phyloP scores from a whole-genome alignment of 73 alveolate species.

The Stentor coeruleus region DNA sequence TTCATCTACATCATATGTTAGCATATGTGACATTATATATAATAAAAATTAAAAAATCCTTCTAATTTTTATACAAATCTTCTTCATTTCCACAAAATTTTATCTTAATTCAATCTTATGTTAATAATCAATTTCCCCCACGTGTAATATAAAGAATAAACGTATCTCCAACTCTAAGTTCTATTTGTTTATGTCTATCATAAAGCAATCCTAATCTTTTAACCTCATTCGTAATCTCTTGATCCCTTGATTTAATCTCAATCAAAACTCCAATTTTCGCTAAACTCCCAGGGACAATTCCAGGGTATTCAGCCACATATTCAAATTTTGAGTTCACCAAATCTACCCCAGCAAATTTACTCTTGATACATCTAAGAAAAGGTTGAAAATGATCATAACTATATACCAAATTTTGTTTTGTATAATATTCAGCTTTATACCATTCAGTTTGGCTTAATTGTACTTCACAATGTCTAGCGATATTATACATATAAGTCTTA shows the following conservation, averaged over 20 bases:
- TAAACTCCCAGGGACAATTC: slow-evolving; percentile 23
- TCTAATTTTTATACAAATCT: too few species aligned
- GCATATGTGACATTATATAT: not conserved
- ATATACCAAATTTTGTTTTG: not conserved
- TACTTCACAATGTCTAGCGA: slow-evolving; percentile 23
- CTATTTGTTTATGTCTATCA: slow-evolving; percentile 17
- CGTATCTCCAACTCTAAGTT: slow-evolving; percentile 27
- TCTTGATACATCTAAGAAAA: slow-evolving; percentile 4
- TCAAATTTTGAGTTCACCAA: not conserved
- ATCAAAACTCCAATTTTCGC: not conserved
- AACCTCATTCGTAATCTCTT: not conserved
- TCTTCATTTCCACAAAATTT: too few species aligned
- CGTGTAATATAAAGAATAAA: slow-evolving; percentile 1
- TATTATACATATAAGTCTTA: slow-evolving; percentile 22
- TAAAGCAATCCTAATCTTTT: slow-evolving; percentile 23
- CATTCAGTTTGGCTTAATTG: slow-evolving; percentile 19
- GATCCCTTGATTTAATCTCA: not conserved
- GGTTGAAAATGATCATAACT: slow-evolving; percentile 19
- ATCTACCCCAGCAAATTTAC: slow-evolving; percentile 30
- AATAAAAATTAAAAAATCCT: too few species aligned
- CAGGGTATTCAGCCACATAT: slow-evolving; percentile 8
- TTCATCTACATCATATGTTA: not conserved
- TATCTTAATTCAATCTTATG: too few species aligned
- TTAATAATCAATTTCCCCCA: slow-evolving; percentile 21
- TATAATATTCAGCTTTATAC: slow-evolving; percentile 3